phyloP scores from a whole-genome alignment of 768 basidiomycete species.

The Kwoniella botswanensis region DNA sequence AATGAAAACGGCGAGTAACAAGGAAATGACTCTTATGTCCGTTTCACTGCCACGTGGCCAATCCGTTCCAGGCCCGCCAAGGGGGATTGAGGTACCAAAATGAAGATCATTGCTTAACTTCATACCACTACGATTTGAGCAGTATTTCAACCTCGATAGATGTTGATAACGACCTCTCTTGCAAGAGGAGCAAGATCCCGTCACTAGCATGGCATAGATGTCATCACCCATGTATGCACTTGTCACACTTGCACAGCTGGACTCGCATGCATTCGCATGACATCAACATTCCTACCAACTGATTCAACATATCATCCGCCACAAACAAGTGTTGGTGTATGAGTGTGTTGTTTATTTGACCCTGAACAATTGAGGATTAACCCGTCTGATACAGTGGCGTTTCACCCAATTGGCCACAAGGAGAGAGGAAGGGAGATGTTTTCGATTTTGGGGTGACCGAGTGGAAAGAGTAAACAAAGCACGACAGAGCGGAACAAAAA shows the following conservation, averaged over 20 bases:
- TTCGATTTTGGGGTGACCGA: not conserved
- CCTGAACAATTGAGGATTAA: not conserved
- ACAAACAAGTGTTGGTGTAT: not conserved
- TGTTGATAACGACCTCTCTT: not conserved
- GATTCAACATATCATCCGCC: slow-evolving; percentile 16
- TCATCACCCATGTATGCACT: not conserved
- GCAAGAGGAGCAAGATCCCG: no score
- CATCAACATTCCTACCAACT: slow-evolving; percentile 13
- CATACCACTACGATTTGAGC: not conserved
- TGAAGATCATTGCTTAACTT: slow-evolving; percentile 1
- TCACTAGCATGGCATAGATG: not conserved
- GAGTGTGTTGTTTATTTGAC: no score
- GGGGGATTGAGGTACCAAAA: not conserved
- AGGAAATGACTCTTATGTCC: not conserved
- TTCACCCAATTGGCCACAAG: not conserved
- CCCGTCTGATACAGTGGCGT: not conserved
- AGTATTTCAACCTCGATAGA: not conserved
- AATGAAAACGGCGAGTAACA: not conserved
- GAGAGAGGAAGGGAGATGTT: not conserved
- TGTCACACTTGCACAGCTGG: slow-evolving; percentile 2
- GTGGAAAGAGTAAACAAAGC: not conserved
- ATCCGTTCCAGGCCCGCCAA: slow-evolving; percentile 10
- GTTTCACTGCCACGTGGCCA: slow-evolving; percentile 23
- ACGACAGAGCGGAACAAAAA: not conserved
- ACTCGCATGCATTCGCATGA: slow-evolving; percentile 1